Conservation (phyloP, 768 basidiomycete genomes). For the Gymnopilus junonius region DNA sequence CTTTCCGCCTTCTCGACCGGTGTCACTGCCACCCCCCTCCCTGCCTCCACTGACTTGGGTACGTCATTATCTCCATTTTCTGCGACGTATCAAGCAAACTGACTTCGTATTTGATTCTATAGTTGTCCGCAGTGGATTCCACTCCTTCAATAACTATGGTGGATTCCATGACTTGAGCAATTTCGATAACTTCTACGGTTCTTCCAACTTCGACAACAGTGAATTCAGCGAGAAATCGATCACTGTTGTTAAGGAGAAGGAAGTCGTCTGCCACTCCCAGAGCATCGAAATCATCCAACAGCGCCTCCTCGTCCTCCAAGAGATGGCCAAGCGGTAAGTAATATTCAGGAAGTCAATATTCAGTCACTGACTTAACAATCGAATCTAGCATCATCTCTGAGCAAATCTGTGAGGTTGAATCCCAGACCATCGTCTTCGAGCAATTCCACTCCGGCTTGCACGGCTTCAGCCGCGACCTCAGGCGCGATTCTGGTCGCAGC, state of each 20-base stretch:
- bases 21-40: constrained; percentile 35
- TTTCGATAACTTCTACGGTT: constrained; percentile 53
- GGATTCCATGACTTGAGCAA: constrained; percentile 38
- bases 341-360: not conserved
- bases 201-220: constrained; percentile 45
- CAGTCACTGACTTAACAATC: not conserved
- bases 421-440: constrained; percentile 48
- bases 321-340: constrained; percentile 49
- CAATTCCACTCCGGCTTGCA: constrained; percentile 45
- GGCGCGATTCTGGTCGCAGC: constrained; percentile 40
- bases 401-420: constrained; percentile 54
- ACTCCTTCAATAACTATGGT: constrained; percentile 42
- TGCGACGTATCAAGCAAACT: not conserved
- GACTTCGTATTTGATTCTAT: not conserved
- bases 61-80: constrained; percentile 5
- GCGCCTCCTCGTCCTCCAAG: constrained; percentile 46
- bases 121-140: constrained; percentile 22
- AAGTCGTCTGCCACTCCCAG: constrained; percentile 44
- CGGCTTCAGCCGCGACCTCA: constrained; percentile 45
- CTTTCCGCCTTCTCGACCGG: constrained; percentile 34
- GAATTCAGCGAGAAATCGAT: constrained; percentile 32
- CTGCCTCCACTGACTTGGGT: constrained; percentile 31
- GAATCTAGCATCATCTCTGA: constrained; percentile 45
- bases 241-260: constrained; percentile 37
- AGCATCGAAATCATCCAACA: constrained; percentile 48